These are phyloP conservation scores for Saturnispora serradocipensis DNA, from an alignment of 805 yeast species.

Conservation along the genomic window DNA sequence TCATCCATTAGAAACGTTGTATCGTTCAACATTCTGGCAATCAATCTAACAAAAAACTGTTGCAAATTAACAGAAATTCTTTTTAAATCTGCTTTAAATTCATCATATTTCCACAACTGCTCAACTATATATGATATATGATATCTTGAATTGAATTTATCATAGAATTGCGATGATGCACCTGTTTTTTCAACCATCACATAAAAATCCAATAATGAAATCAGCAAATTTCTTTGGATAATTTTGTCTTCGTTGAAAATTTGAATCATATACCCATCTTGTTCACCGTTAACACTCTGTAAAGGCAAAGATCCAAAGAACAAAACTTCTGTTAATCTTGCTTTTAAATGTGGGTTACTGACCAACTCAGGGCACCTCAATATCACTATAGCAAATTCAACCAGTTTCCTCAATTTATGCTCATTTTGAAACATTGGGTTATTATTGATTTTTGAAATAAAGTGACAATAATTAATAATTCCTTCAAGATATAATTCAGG, in stretches of 20 bases:
- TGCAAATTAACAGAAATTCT: slow-evolving; percentile 58
- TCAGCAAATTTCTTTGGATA: slow-evolving; percentile 58
- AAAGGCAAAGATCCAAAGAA: slow-evolving; percentile 62
- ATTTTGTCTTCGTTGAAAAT: slow-evolving; percentile 56
- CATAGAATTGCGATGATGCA: slow-evolving; percentile 89
- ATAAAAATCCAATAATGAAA: slow-evolving; percentile 80
- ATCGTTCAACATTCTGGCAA: slow-evolving; percentile 92
- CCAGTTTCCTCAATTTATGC: slow-evolving; percentile 44
- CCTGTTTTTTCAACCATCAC: slow-evolving; percentile 96
- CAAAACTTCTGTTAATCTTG: slow-evolving; percentile 70
- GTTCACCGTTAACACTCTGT: slow-evolving; percentile 32
- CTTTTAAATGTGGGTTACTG: slow-evolving; percentile 89
- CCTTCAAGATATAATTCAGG: slow-evolving; percentile 89
- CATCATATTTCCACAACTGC: slow-evolving; percentile 68
- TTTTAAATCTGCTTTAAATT: slow-evolving; percentile 60
- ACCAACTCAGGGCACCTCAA: slow-evolving; percentile 78
- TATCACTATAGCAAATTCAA: slow-evolving; percentile 65
- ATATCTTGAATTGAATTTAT: slow-evolving; percentile 85
- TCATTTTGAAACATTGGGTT: slow-evolving; percentile 49
- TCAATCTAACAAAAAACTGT: slow-evolving; percentile 82
- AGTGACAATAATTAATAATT: slow-evolving; percentile 59
- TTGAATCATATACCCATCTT: slow-evolving; percentile 65
- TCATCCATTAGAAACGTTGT: slow-evolving; percentile 89
- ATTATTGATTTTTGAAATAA: slow-evolving; percentile 44
- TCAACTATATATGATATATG: slow-evolving; percentile 78